These are phyloP conservation scores for Periconia sp. DNA, from an alignment of 2,329 filamentous ascomycete species.

Conservation along the genomic window DNA sequence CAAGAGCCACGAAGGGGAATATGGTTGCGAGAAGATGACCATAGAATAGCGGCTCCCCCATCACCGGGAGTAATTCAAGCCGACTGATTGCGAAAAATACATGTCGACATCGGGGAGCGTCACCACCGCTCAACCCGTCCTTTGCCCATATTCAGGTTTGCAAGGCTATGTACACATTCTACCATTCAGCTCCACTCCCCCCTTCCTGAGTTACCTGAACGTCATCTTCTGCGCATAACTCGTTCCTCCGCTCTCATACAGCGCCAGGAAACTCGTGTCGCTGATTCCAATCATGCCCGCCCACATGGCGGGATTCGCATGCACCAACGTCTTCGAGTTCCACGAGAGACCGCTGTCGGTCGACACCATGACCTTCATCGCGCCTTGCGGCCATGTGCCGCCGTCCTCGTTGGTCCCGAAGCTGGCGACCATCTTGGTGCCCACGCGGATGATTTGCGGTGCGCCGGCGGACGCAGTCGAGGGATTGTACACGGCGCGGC, in stretches of 20 bases:
- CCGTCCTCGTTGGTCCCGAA: conserved; percentile 56
- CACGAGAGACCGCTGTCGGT: conserved; percentile 33
- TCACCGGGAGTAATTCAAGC: too few species aligned
- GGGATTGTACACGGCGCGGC: conserved; percentile 48
- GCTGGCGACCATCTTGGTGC: conserved; percentile 49
- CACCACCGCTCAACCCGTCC: too few species aligned
- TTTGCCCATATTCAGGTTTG: too few species aligned
- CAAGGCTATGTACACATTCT: too few species aligned
- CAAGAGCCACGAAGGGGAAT: too few species aligned
- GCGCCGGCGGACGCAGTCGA: conserved; percentile 46
- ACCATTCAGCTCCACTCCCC: not conserved
- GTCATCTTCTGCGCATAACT: conserved; percentile 34
- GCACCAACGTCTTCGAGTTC: conserved; percentile 38
- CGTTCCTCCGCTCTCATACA: conserved; percentile 30
- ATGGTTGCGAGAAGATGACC: too few species aligned
- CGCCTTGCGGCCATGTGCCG: conserved; percentile 20
- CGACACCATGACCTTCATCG: conserved; percentile 33
- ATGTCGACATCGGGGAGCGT: too few species aligned
- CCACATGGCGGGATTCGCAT: conserved; percentile 32
- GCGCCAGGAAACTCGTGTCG: conserved; percentile 29
- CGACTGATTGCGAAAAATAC: too few species aligned
- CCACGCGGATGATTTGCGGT: conserved; percentile 52
- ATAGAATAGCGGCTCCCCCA: too few species aligned
- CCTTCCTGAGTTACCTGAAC: conserved; percentile 9
- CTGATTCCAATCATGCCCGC: conserved; percentile 35